Evolutionary conservation across 2,329 filamentous ascomycete genomes (phyloP).

Genomic region (Talaromyces pinophilus): DNA sequence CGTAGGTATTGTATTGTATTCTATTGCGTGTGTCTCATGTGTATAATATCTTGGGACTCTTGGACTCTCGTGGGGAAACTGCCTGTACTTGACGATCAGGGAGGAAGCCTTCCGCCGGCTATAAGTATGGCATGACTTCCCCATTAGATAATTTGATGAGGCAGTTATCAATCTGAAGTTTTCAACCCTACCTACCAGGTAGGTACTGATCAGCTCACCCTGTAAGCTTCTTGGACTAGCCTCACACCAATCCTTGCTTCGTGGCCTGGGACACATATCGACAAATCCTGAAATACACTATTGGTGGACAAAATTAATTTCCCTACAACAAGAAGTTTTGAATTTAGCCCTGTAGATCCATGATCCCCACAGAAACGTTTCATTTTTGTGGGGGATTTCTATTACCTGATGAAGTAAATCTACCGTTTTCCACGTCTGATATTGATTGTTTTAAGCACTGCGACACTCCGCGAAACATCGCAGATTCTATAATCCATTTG

Average conservation of each 20-base stretch:
- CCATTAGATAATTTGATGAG: slow-evolving; percentile 4
- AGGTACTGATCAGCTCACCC: slow-evolving; percentile 10
- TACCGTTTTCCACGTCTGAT: background rate
- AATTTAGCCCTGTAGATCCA: background rate
- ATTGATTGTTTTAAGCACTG: background rate
- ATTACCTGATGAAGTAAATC: background rate
- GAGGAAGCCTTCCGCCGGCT: background rate
- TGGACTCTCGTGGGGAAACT: background rate
- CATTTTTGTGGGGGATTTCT: background rate
- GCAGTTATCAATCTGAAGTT: slow-evolving; percentile 12
- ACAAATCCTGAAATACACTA: background rate
- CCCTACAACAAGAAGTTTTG: background rate
- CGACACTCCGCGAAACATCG: slow-evolving; percentile 7
- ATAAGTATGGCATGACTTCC: background rate
- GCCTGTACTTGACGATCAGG: background rate
- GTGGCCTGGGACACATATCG: background rate
- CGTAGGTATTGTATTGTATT: background rate
- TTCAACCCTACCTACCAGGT: background rate
- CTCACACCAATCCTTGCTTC: slow-evolving; percentile 11
- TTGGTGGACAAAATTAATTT: background rate
- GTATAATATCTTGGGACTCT: background rate
- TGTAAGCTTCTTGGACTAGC: slow-evolving; percentile 6
- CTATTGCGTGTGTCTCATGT: background rate
- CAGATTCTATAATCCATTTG: background rate
- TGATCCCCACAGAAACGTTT: background rate